A percentile compares a stretch with the other conserved stretches of the same genome.
Conservation (phyloP, 2,329 filamentous ascomycete genomes). For the Reticulascus tulasneorum region DNA sequence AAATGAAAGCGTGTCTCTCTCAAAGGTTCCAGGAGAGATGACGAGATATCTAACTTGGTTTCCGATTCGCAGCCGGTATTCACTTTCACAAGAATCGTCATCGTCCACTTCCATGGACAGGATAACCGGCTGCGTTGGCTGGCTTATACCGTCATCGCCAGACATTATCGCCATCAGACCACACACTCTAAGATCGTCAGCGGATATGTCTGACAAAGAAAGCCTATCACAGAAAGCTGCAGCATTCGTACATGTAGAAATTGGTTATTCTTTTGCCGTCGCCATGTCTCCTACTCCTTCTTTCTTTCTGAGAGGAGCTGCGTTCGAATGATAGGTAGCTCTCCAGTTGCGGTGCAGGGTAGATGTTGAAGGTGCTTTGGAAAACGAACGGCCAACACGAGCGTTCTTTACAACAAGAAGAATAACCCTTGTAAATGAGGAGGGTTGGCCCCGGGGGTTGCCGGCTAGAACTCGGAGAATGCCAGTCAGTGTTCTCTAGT, state of each 20-base stretch:
- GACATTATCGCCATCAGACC: conserved; percentile 7
- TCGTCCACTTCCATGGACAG: conserved; percentile 17
- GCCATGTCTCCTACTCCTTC: too few species aligned
- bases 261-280: not conserved
- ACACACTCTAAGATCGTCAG: conserved; percentile 1
- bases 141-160: conserved; percentile 13
- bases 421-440: too few species aligned
- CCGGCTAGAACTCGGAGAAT: too few species aligned
- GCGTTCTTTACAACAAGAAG: too few species aligned
- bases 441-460: too few species aligned
- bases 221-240: not conserved
- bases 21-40: conserved; percentile 20
- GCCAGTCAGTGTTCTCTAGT: too few species aligned
- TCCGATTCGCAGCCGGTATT: conserved; percentile 19
- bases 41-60: conserved; percentile 22
- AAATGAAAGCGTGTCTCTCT: conserved; percentile 20
- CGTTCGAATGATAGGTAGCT: too few species aligned
- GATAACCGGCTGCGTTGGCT: conserved; percentile 16
- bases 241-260: not conserved
- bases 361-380: too few species aligned
- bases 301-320: too few species aligned
- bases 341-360: too few species aligned
- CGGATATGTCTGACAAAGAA: conserved; percentile 1
- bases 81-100: conserved; percentile 17
- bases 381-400: too few species aligned